phyloP scores from a whole-genome alignment of 2,329 filamentous ascomycete species.

The Lecanicillium sp. region DNA sequence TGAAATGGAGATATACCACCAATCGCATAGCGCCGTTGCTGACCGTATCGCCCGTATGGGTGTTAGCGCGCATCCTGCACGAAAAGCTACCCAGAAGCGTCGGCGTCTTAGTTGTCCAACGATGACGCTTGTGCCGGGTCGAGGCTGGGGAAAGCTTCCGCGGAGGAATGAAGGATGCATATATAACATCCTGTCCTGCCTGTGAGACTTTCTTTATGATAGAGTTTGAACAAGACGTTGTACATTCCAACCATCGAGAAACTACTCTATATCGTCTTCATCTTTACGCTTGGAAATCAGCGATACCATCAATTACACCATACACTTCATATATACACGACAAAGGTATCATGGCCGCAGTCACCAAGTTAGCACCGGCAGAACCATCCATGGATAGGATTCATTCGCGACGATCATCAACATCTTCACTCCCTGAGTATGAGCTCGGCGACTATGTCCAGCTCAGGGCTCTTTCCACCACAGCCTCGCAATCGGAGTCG shows the following conservation, averaged over 20 bases:
- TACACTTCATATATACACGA: not conserved
- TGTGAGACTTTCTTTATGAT: too few species aligned
- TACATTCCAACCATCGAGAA: too few species aligned
- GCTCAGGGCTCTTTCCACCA: slow-evolving; percentile 20
- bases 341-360: slow-evolving; percentile 16
- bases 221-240: too few species aligned
- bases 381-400: not conserved
- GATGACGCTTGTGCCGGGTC: not conserved
- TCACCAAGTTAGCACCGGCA: not conserved
- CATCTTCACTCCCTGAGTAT: slow-evolving; percentile 25
- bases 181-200: slow-evolving; percentile 1
- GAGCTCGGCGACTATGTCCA: slow-evolving; percentile 20
- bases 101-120: slow-evolving; percentile 4
- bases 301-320: too few species aligned
- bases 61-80: too few species aligned
- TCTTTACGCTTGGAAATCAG: too few species aligned
- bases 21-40: not conserved
- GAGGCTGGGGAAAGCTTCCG: not conserved
- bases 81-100: too few species aligned
- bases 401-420: not conserved
- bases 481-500: slow-evolving; percentile 23
- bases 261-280: not conserved
- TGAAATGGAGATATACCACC: not conserved
- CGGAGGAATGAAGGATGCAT: not conserved
- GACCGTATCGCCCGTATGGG: slow-evolving; percentile 10